These are phyloP conservation scores for Nepenthes gracilis DNA, from an alignment of 148 eudicot species.

Conservation along the genomic window DNA sequence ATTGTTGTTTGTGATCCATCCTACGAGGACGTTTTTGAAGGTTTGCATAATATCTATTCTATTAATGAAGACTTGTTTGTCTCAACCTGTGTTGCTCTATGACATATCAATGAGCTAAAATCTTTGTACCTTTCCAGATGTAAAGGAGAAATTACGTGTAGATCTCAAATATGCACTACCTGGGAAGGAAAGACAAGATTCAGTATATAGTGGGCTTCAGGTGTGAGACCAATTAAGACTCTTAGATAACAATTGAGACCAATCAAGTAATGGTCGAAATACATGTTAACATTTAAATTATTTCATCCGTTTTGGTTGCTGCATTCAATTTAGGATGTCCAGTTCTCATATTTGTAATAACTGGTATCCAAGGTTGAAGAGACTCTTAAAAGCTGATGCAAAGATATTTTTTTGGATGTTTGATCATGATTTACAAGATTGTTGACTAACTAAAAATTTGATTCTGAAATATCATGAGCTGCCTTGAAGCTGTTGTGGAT, in stretches of 20 bases:
- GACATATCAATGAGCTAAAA: not conserved
- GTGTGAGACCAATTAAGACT: constrained; percentile 16
- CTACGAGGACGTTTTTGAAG: constrained; percentile 89
- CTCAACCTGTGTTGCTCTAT: not conserved
- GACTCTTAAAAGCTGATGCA: too few relatives aligned
- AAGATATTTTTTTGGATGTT: too few relatives aligned
- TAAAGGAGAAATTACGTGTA: constrained; percentile 47
- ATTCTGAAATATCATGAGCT: too few relatives aligned
- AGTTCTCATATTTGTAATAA: too few relatives aligned
- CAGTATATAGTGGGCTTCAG: constrained; percentile 84
- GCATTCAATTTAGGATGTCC: too few relatives aligned
- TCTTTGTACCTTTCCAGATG: constrained; percentile 29
- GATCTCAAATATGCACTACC: constrained; percentile 82
- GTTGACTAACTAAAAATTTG: too few relatives aligned
- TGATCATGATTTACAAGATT: too few relatives aligned
- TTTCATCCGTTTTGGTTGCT: too few relatives aligned
- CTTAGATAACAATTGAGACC: not conserved
- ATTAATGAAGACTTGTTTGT: constrained; percentile 1
- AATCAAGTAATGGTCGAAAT: not conserved
- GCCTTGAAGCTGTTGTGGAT: too few relatives aligned
- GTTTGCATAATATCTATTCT: constrained; percentile 17
- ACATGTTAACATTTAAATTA: not conserved
- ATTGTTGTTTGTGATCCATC: constrained; percentile 98
- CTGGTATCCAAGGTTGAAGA: too few relatives aligned
- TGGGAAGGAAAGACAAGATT: constrained; percentile 98